Evolutionary conservation across 1,284 basidiomycete genomes (phyloP).

Genomic region (Golubevia pallescens): DNA sequence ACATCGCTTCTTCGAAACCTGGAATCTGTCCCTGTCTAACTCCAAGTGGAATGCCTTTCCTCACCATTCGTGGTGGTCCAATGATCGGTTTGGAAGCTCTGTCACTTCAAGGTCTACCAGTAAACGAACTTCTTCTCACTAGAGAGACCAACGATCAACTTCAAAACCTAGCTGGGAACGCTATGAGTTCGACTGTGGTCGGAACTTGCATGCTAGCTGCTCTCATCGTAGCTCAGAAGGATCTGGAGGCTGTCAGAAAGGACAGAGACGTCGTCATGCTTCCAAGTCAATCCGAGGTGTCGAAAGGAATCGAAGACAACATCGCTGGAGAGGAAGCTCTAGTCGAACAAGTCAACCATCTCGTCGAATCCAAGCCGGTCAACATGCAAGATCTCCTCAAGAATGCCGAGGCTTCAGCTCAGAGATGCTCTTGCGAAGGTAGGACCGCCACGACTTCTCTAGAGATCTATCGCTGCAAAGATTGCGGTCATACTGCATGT

Average conservation of each 20-base stretch:
- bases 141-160: constrained; percentile 91
- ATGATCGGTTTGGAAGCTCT: constrained; percentile 91
- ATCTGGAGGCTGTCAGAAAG: constrained; percentile 20
- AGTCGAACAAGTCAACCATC: constrained; percentile 72
- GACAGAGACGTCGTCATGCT: constrained; percentile 14
- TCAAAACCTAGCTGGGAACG: constrained; percentile 91
- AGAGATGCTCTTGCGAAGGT: constrained; percentile 88
- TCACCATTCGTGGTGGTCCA: constrained; percentile 93
- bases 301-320: constrained; percentile 66
- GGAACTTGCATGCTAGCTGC: constrained; percentile 87
- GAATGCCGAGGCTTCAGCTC: constrained; percentile 74
- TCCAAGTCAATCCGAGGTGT: neutral
- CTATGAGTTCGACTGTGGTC: constrained; percentile 93
- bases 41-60: constrained; percentile 93
- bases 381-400: constrained; percentile 68
- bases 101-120: constrained; percentile 88
- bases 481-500: constrained; percentile 82
- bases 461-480: constrained; percentile 73
- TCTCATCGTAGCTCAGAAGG: constrained; percentile 66
- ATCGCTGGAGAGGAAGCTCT: constrained; percentile 78
- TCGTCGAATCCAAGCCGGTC: constrained; percentile 68
- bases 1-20: constrained; percentile 77
- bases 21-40: constrained; percentile 91
- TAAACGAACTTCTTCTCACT: constrained; percentile 87
- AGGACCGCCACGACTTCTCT: constrained; percentile 73